phyloP scores from a whole-genome alignment of 2,329 filamentous ascomycete genomes.

The Septoria linicola region DNA sequence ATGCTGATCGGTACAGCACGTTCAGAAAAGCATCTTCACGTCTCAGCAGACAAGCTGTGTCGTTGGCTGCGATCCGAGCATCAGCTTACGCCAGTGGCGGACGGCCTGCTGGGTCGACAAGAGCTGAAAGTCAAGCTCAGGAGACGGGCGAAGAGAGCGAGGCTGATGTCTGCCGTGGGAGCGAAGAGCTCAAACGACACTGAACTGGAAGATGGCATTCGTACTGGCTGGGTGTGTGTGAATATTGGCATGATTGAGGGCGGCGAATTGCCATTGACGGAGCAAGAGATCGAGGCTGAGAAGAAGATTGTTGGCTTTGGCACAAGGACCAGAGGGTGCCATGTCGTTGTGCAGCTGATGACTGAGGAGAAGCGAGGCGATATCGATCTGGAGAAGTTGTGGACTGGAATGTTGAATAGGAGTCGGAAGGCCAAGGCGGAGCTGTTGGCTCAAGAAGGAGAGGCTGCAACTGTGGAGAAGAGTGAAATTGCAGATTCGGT shows the following conservation, averaged over 20 bases:
- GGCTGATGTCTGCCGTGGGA: constrained; percentile 72
- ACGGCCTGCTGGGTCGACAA: constrained; percentile 84
- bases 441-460: no score
- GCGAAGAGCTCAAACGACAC: constrained; percentile 57
- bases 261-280: constrained; percentile 58
- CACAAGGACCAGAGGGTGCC: constrained; percentile 54
- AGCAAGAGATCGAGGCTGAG: constrained; percentile 37
- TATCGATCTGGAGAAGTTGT: constrained; percentile 65
- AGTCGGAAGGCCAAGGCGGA: constrained; percentile 29
- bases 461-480: no score
- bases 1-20: constrained; percentile 92
- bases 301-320: constrained; percentile 77
- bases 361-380: constrained; percentile 68
- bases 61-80: constrained; percentile 76
- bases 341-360: constrained; percentile 69
- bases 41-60: constrained; percentile 84
- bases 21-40: constrained; percentile 88
- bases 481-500: no score
- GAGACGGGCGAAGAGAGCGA: constrained; percentile 76
- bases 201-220: constrained; percentile 76
- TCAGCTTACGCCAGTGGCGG: constrained; percentile 72
- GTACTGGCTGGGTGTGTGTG: constrained; percentile 94
- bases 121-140: constrained; percentile 86
- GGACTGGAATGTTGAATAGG: constrained; percentile 43
- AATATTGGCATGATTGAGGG: constrained; percentile 76